Conservation (phyloP, 2,329 filamentous ascomycete genomes). For the Geoglossum cookeanum region DNA sequence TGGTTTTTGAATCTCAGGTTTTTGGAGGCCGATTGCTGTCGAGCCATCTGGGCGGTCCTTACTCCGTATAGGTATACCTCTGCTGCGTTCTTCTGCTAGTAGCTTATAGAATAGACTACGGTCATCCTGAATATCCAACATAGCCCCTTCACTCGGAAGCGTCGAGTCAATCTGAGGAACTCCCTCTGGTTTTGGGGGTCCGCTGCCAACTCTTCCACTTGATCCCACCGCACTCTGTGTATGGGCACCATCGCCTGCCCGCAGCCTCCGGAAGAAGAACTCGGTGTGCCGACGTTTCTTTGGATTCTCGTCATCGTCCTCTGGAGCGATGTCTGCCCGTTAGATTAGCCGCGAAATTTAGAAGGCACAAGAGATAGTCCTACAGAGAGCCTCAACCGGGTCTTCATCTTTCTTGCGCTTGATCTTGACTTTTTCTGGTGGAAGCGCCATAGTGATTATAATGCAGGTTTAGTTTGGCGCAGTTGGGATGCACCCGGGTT, state of each 20-base stretch:
- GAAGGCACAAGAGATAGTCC: slow-evolving; percentile 5
- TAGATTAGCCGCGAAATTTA: slow-evolving; percentile 10
- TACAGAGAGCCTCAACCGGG: slow-evolving; percentile 35
- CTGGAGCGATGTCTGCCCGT: slow-evolving; percentile 24
- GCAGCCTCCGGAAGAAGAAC: slow-evolving; percentile 24
- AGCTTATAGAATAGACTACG: background rate
- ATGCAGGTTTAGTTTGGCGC: background rate
- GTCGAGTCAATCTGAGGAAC: slow-evolving; percentile 6
- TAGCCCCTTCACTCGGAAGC: slow-evolving; percentile 3
- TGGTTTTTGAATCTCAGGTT: slow-evolving; percentile 6
- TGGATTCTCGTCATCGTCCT: slow-evolving; percentile 25
- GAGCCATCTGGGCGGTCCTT: background rate
- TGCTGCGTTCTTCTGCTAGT: background rate
- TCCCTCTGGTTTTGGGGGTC: slow-evolving; percentile 9
- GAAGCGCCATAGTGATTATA: slow-evolving; percentile 21
- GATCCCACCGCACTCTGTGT: background rate
- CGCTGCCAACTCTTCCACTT: background rate
- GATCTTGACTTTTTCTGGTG: slow-evolving; percentile 32
- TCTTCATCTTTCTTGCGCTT: slow-evolving; percentile 38
- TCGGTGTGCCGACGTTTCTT: slow-evolving; percentile 7
- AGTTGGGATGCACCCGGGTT: background rate
- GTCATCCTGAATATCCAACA: background rate
- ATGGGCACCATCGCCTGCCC: slow-evolving; percentile 10
- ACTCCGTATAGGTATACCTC: background rate
- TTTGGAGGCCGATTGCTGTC: slow-evolving; percentile 4